Evolutionary conservation across 2,329 filamentous ascomycete species (phyloP), one percentile per base, ranked within the genome.

Genomic region (Scopulariopsis brevicaulis): DNA sequence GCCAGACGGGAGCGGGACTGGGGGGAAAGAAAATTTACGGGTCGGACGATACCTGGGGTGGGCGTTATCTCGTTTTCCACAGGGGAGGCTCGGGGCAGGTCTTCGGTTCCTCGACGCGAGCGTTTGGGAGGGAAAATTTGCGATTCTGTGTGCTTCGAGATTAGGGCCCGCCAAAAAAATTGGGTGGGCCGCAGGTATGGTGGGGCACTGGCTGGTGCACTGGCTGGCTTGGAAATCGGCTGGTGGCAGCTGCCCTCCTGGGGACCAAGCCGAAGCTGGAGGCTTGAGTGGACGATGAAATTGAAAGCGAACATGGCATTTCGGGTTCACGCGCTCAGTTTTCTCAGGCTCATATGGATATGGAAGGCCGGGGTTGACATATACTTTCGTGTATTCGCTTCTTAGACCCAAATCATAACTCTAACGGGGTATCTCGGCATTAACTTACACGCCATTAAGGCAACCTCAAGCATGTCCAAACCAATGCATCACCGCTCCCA

Each of bases 141-240:
- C n/a, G 55, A 57, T 57, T 57, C 55, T 57, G 55, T 57, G 55
- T 57, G 55, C 55, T 51, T 53, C 28, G 37, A 37, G 35, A 53
- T 57, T 57, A 57, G 55, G 55, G 55, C 55, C 55, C 55, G 48
- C 55, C 46, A 53, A 57, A 57, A 54, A 55, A 28, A 32, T 57
- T 32, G 55, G 55, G 48, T 37, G n/a, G 50, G 24, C 14, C 2
- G 3, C 12, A 8, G 55, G 15, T 8, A 48, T 10, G 55, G 15
- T 52, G 46, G 48, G 18, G 46, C n/a, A 48, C 22, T 7, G 22
- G 22, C 55, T 53, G 35, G n/a, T 57, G 55, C 54, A 46, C 20
- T 15, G 32, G 35, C 37, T 4, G 53, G 53, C 53, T 43, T 6
- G n/a, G n/a, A 6, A 24, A 22, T n/a, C 46, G 46, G 22, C 46